These are phyloP conservation scores for Eucalyptus erythrocorys DNA, from an alignment of 345 rosid species.

Conservation along the genomic window DNA sequence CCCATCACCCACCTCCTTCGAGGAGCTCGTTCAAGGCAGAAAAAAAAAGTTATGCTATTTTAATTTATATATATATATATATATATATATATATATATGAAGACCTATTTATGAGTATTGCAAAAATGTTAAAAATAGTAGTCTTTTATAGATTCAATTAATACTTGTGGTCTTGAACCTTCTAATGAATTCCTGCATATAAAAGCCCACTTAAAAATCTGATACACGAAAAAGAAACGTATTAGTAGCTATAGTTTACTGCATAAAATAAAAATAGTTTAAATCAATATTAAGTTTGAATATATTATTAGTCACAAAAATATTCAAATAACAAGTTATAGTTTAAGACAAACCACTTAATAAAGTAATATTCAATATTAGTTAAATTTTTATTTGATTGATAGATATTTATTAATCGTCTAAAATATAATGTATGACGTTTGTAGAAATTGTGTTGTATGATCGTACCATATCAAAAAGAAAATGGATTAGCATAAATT, in stretches of 20 bases:
- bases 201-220: neutral
- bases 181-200: neutral
- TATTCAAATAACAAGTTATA: neutral
- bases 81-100: no score
- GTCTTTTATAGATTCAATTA: neutral
- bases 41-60: no score
- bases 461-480: neutral
- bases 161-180: neutral
- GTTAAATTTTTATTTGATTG: neutral
- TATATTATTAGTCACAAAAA: no score
- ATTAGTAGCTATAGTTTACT: neutral
- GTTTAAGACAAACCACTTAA: neutral
- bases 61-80: no score
- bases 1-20: no score
- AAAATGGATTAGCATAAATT: rapidly evolving
- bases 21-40: no score
- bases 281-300: neutral
- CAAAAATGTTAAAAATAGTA: neutral
- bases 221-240: neutral
- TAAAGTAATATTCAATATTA: neutral
- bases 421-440: neutral
- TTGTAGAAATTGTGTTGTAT: neutral
- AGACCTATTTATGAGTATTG: neutral
- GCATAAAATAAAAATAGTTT: neutral
- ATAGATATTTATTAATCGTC: rapidly evolving